Conservation (phyloP, 768 basidiomycete species). For the Mycena latifolia region DNA sequence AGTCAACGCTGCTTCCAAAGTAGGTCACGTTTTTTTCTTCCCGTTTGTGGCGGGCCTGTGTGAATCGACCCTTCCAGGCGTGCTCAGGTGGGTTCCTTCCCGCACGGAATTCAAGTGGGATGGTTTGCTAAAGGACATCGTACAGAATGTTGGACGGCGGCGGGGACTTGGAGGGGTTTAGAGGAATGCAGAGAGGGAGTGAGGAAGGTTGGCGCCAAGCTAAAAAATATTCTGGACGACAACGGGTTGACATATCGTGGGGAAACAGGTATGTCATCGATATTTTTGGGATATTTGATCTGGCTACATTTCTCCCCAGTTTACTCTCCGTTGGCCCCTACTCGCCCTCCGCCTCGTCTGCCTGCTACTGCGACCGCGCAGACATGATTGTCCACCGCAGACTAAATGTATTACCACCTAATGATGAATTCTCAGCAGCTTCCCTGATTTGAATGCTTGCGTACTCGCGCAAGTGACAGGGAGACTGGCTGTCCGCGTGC, state of each 20-base stretch:
- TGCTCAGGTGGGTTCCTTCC: slow-evolving; percentile 32
- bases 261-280: slow-evolving; percentile 4
- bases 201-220: slow-evolving; percentile 67
- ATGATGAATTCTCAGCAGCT: background rate
- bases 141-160: slow-evolving; percentile 80
- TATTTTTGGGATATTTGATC: no score
- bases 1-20: slow-evolving; percentile 74
- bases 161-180: slow-evolving; percentile 76
- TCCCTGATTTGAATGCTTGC: background rate
- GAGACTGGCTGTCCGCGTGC: background rate
- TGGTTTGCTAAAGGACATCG: slow-evolving; percentile 25
- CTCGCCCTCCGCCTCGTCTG: slow-evolving; percentile 28
- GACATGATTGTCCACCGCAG: background rate
- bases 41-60: background rate
- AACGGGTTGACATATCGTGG: slow-evolving; percentile 54
- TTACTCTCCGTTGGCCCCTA: slow-evolving; percentile 31
- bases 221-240: slow-evolving; percentile 69
- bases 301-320: slow-evolving; percentile 19
- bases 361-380: background rate
- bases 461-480: no score
- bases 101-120: background rate
- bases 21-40: slow-evolving; percentile 28
- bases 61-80: slow-evolving; percentile 20
- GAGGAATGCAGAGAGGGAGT: slow-evolving; percentile 75
- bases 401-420: slow-evolving; percentile 22